Evolutionary conservation across 345 rosid genomes (phyloP).

Genomic region (Viola odorata): DNA sequence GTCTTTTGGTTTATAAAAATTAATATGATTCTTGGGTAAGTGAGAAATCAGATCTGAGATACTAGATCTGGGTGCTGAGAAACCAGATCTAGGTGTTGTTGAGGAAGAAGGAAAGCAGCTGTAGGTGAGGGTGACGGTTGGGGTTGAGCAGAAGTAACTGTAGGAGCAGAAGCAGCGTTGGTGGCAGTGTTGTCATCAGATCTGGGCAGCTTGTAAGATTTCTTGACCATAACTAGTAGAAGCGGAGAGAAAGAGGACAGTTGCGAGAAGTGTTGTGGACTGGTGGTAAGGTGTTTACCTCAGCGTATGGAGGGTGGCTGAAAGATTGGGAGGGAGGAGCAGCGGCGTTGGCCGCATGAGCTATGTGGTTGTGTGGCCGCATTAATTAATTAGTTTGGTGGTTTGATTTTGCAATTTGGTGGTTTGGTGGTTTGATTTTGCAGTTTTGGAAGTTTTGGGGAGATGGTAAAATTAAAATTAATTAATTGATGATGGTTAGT

Average conservation of each 20-base stretch:
- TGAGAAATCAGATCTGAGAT: too few species aligned
- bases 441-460: too few species aligned
- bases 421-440: too few species aligned
- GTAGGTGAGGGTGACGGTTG: constrained; percentile 3
- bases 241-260: background rate
- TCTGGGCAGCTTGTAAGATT: constrained; percentile 58
- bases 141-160: background rate
- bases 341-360: constrained; percentile 12
- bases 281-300: constrained; percentile 8
- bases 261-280: too few species aligned
- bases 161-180: background rate
- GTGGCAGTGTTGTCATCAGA: constrained; percentile 17
- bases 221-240: constrained; percentile 46
- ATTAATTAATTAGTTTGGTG: too few species aligned
- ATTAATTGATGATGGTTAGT: too few species aligned
- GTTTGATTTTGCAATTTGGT: too few species aligned
- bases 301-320: constrained; percentile 20
- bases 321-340: constrained; percentile 1
- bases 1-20: too few species aligned
- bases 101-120: constrained; percentile 7
- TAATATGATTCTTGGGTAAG: too few species aligned
- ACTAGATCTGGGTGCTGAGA: too few species aligned
- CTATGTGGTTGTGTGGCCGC: constrained; percentile 9
- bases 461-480: too few species aligned
- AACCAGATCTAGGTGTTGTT: too few species aligned